Evolutionary conservation across 2,329 filamentous ascomycete genomes (phyloP), one percentile per base, ranked within the genome.

Genomic region (Fusarium nelsonii): DNA sequence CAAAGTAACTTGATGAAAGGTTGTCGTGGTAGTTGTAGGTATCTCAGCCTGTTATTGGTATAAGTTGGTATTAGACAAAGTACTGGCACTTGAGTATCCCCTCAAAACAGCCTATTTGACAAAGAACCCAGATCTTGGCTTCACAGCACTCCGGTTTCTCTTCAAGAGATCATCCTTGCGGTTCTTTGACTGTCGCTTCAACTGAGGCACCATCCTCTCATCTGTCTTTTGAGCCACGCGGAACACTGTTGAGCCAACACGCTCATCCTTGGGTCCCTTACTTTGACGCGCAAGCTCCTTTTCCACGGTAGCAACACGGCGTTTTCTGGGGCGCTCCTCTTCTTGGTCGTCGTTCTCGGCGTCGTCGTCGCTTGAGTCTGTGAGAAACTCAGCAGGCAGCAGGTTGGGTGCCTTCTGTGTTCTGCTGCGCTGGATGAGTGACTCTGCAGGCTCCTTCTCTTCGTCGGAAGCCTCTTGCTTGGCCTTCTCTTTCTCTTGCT

Each of bases 221-320:
- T 87, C 84, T n/a, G 74, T 76, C 70, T 80, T 79, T 55, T 79
- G 79, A 8, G 78, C 77, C 64, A 87, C 83, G 20, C 87, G 79
- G 72, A 86, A 89, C 52, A 85, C 81, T 4, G 87, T 88, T 14
- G 81, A 78, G 3, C 86, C 86, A n/a, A 87, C 76, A 50, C 79
- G 77, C 71, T 82, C 78, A 71, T 89, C 87, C 44, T 76, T 77
- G 10, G 82, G 82, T 15, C 76, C 78, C 58, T 77, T 80, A 46
- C 78, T 76, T 55, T 80, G 78, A 43, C 76, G 77, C 12, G 79
- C 74, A 32, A 84, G 65, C 30, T 70, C 74, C 58, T 75, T 77
- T 72, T 83, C 80, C 4, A 81, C 77, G 8, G 74, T 77, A 32
- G 80, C 77, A 49, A 87, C 79, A 65, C 79, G 84, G 62, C 83